A percentile compares a stretch with the other conserved stretches of the same genome.
Conservation (phyloP, 2,329 filamentous ascomycete genomes). For the Fusarium sp. region DNA sequence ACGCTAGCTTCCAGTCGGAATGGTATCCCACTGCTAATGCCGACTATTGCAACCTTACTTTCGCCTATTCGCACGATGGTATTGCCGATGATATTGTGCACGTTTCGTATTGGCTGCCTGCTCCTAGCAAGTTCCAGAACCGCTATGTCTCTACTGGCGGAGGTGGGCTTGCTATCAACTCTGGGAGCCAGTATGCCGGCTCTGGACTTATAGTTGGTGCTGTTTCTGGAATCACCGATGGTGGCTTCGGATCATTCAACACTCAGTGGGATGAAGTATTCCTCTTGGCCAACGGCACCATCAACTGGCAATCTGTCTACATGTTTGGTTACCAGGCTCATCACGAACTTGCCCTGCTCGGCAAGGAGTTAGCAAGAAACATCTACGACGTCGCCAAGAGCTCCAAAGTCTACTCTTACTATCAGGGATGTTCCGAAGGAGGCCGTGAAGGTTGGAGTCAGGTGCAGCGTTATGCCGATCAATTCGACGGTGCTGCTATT, state of each 20-base stretch:
- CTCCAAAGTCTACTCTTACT: conserved; percentile 62
- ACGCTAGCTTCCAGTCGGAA: conserved; percentile 12
- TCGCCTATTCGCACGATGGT: conserved; percentile 51
- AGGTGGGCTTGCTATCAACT: conserved; percentile 52
- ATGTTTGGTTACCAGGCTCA: conserved; percentile 65
- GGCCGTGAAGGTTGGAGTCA: conserved; percentile 58
- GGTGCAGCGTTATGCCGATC: conserved; percentile 28
- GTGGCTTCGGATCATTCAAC: conserved; percentile 58
- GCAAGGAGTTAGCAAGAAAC: conserved; percentile 57
- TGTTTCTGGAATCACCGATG: conserved; percentile 55
- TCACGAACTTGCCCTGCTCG: conserved; percentile 60
- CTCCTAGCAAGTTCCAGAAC: conserved; percentile 54
- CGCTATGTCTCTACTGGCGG: conserved; percentile 60
- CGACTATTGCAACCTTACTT: conserved; percentile 52
- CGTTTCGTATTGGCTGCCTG: conserved; percentile 51
- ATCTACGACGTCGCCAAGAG: conserved; percentile 51
- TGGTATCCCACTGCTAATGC: conserved; percentile 10
- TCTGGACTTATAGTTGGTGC: conserved; percentile 57
- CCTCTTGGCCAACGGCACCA: conserved; percentile 60
- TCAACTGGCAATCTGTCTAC: conserved; percentile 63
- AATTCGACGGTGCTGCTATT: conserved; percentile 30
- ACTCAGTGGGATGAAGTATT: conserved; percentile 53
- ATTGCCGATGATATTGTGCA: conserved; percentile 47
- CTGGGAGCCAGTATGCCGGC: conserved; percentile 42
- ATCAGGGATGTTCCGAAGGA: conserved; percentile 62